Base-by-base conservation (phyloP, 208 protist genomes). In the Crithidia sp. region DNA sequence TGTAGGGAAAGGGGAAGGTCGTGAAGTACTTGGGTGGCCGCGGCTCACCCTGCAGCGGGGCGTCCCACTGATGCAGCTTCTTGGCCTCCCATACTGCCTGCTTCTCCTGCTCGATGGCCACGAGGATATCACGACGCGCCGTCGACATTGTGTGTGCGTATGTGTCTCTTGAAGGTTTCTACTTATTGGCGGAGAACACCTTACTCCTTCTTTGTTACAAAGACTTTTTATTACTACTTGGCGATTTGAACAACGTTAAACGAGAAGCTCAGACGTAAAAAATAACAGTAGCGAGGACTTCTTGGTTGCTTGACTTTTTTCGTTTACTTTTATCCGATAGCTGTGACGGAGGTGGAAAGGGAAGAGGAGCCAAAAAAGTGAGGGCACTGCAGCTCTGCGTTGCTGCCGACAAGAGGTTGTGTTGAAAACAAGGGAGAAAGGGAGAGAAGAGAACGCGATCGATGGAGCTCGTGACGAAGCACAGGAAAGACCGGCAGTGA, bases 1-100 rank as follows among this genome's bases (percentile, higher is more conserved):
- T 99, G 96, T 99, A 99, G n/a, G 99, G 99, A 77, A 99, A 99
- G n/a, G 99, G 99, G 74, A 99, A 99, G 13, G 98, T 99, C 55
- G 97, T 92, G 58, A 99, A 88, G 87, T 94, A 99, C 89, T 99
- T 99, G 37, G 79, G 74, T 16, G 81, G 84, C 14, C 65, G 67
- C 5, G 41, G 53, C 63, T 87, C 83, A 9, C 89, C 84, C 3
- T 75, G 71, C 44, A 73, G 59, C 8, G 89, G 89, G 43, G 92
- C 89, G 52, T 96, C 83, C 17, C 81, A 61, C 70, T 94, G 82
- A 52, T 95, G 78, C 13, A 92, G 64, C 75, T 89, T 88, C 65
- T 87, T 69, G 4, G 69, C 47, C 60, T 82, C 83, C 92, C 92
- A 96, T 4, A 73, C 66, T 40, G 66, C 70, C 77, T 96, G 92